Evolutionary conservation across 208 protist genomes (phyloP), one percentile per base, ranked within the genome.

Genomic region (Acanthamoeba healyi): DNA sequence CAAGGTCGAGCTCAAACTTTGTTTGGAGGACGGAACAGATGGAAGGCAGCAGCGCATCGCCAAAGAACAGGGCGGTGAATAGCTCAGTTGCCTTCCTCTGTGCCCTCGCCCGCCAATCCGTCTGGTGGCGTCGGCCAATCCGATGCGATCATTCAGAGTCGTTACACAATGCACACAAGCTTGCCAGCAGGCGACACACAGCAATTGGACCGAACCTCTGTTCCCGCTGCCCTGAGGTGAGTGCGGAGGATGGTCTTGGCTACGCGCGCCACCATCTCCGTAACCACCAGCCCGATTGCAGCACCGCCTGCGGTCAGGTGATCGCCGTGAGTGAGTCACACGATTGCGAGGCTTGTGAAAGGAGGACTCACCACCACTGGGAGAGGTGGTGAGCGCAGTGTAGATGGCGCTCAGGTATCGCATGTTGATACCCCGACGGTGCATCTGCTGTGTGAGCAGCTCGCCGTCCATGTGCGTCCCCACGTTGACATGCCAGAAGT

Each of bases 391-490:
- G 61, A 67, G 61, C 6, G 29, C 34, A 38, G 34, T 44, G 70
- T 49, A 49, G 38, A 81, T 40, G 38, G 24, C 12, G 12, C 70
- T 19, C 70, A 81, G 40, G 40, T 81, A 81, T 17, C 70, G 70
- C 38, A 46, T 46, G 70, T 81, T 81, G 38, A 81, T 40, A 22
- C 70, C 70, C 14, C 24, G 34, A 32, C 70, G 12, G 70, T 81
- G 70, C 70, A 81, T 81, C n/a, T 81, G 38, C 38, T 49, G 34
- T 6, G 70, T 81, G 15, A 81, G 70, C 70, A 38, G 70, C 70
- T 81, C 70, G 22, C 70, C 70, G 70, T 81, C 70, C 36, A 81
- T 67, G 61, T 36, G 61, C 61, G 61, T 67, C 61, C 54, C 54
- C 22, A 61, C 19, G 54, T 61, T 61, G 54, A 24, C n/a, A 15